Conservation (phyloP, 225 moss, liverwort and hornwort genomes). For the Asterella californica region DNA sequence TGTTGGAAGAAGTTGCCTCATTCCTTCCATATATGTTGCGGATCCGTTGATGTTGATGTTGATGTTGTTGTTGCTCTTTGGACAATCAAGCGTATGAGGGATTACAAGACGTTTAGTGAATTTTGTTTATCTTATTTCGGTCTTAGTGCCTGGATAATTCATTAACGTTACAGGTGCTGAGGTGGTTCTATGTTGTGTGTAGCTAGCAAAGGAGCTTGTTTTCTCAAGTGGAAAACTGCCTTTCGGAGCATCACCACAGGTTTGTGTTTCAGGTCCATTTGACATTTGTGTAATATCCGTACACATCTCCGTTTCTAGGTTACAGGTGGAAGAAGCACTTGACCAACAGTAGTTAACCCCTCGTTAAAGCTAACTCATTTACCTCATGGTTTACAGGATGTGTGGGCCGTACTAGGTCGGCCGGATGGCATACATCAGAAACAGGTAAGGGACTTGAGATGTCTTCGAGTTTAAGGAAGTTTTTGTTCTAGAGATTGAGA, state of each 20-base stretch:
- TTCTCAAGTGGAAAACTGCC: slow-evolving; percentile 72
- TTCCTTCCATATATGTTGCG: background rate
- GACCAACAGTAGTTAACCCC: background rate
- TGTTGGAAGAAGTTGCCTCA: background rate
- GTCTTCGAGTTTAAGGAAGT: background rate
- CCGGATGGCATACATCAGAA: slow-evolving; percentile 93
- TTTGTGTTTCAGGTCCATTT: slow-evolving; percentile 21
- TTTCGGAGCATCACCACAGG: slow-evolving; percentile 95
- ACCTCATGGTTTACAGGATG: slow-evolving; percentile 56
- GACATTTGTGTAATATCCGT: background rate
- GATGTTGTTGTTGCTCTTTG: background rate
- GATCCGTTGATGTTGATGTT: background rate
- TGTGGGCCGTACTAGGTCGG: slow-evolving; percentile 85
- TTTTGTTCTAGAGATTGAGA: background rate
- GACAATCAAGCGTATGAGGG: too few relatives aligned
- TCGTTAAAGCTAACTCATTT: background rate
- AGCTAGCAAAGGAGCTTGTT: slow-evolving; percentile 85
- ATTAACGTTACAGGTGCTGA: background rate
- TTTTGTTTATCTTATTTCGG: too few relatives aligned
- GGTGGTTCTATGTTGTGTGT: slow-evolving; percentile 11
- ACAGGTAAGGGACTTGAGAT: slow-evolving; percentile 47
- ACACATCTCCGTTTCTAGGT: background rate
- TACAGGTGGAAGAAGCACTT: background rate
- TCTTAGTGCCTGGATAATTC: too few relatives aligned
- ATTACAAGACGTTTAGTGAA: too few relatives aligned